These are phyloP conservation scores for Somion occarium DNA, from an alignment of 1,284 basidiomycete species.

Conservation along the genomic window DNA sequence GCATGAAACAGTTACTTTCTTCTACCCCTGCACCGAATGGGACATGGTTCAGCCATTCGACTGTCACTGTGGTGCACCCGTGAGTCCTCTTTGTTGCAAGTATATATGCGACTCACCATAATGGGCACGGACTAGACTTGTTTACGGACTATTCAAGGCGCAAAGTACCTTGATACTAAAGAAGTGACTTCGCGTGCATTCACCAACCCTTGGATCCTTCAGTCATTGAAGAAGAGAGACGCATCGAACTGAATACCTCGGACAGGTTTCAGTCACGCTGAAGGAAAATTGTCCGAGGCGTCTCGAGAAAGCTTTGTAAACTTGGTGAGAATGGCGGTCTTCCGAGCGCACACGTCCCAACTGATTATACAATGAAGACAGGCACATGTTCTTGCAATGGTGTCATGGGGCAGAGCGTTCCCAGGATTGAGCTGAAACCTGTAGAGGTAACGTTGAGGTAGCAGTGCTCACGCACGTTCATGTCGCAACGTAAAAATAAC, in stretches of 20 bases:
- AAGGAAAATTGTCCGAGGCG: neutral
- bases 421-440: too few relatives aligned
- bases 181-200: slow-evolving; percentile 26
- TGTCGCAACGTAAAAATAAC: neutral
- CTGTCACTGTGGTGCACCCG: slow-evolving; percentile 45
- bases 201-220: slow-evolving; percentile 33
- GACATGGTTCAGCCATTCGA: slow-evolving; percentile 64
- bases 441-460: too few relatives aligned
- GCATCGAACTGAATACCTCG: neutral
- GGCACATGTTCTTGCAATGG: neutral
- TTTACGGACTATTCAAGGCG: slow-evolving; percentile 33
- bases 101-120: neutral
- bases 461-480: neutral
- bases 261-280: neutral
- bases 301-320: neutral
- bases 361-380: neutral
- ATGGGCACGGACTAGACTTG: slow-evolving; percentile 25
- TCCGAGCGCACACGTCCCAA: too few relatives aligned
- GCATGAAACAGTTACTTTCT: slow-evolving; percentile 46
- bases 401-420: too few relatives aligned
- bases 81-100: slow-evolving; percentile 17
- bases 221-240: neutral
- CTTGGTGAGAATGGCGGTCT: neutral
- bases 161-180: slow-evolving; percentile 29
- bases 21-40: slow-evolving; percentile 72